Evolutionary conservation across 2,329 filamentous ascomycete species (phyloP).

Genomic region (Canariomyces notabilis): DNA sequence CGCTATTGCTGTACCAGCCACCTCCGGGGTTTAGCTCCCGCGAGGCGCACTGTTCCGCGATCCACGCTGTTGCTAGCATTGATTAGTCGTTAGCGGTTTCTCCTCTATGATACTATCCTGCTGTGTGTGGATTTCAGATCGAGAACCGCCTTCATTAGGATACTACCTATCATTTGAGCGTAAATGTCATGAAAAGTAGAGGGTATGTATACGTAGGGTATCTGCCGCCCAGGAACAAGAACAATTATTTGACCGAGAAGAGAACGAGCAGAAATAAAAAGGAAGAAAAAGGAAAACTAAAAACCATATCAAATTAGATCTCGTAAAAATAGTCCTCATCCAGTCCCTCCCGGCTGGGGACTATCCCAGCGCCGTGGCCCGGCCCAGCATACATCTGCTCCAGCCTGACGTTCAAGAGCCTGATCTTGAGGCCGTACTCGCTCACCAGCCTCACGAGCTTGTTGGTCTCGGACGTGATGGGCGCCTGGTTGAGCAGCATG

Average conservation of each 20-base stretch:
- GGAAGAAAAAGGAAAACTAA: neutral
- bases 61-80: too few relatives aligned
- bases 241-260: too few relatives aligned
- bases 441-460: conserved; percentile 80
- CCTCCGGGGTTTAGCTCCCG: too few relatives aligned
- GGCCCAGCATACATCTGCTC: conserved; percentile 68
- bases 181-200: neutral
- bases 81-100: too few relatives aligned
- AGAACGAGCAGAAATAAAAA: neutral
- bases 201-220: conserved; percentile 10
- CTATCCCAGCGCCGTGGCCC: conserved; percentile 62
- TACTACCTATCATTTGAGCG: too few relatives aligned
- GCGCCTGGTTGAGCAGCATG: conserved; percentile 90
- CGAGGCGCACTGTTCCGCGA: too few relatives aligned
- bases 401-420: conserved; percentile 83
- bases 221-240: too few relatives aligned
- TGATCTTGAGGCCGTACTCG: conserved; percentile 88
- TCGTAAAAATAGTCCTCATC: conserved; percentile 95
- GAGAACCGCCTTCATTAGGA: too few relatives aligned
- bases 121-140: too few relatives aligned
- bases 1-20: too few relatives aligned
- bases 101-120: too few relatives aligned
- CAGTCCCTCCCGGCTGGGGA: conserved; percentile 78
- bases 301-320: conserved; percentile 39
- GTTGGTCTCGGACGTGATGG: conserved; percentile 94